A percentile compares a stretch with the other conserved stretches of the same genome.
Conservation (phyloP, 2,329 filamentous ascomycete species). For the Botrytis hyacinthi region DNA sequence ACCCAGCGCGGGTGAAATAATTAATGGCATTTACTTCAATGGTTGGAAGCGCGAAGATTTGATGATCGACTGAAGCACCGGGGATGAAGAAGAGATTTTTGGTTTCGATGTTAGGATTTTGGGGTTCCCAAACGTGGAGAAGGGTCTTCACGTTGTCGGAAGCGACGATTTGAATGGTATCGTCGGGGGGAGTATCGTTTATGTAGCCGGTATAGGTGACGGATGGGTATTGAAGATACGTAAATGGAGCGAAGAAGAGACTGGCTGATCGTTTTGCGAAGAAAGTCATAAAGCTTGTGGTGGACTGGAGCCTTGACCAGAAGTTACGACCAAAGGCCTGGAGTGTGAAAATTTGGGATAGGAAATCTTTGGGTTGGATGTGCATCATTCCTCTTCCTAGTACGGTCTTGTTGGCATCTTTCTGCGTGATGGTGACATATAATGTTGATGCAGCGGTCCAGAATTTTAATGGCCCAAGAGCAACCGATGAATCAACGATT, state of each 20-base stretch:
- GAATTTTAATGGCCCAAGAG: slow-evolving; percentile 54
- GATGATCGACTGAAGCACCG: slow-evolving; percentile 61
- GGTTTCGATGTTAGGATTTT: slow-evolving; percentile 38
- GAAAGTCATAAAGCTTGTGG: slow-evolving; percentile 53
- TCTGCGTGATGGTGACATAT: slow-evolving; percentile 55
- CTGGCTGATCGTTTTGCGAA: slow-evolving; percentile 54
- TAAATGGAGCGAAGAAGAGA: slow-evolving; percentile 55
- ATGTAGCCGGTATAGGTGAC: slow-evolving; percentile 49
- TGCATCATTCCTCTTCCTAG: slow-evolving; percentile 60
- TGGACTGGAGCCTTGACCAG: slow-evolving; percentile 46
- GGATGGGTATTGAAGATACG: slow-evolving; percentile 54
- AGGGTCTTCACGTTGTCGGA: slow-evolving; percentile 52
- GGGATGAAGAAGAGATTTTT: slow-evolving; percentile 60
- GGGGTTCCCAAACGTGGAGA: slow-evolving; percentile 57
- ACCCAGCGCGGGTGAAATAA: slow-evolving; percentile 59
- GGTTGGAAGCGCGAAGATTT: slow-evolving; percentile 61
- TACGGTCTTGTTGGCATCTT: slow-evolving; percentile 37
- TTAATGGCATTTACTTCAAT: slow-evolving; percentile 63
- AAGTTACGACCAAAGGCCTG: slow-evolving; percentile 49
- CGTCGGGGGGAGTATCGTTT: slow-evolving; percentile 49
- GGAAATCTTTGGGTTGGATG: slow-evolving; percentile 53
- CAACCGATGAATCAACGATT: slow-evolving; percentile 58
- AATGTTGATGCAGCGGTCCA: slow-evolving; percentile 63
- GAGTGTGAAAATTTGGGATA: slow-evolving; percentile 55
- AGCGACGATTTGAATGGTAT: slow-evolving; percentile 49